Conservation (phyloP, 768 basidiomycete genomes). For the Russula foetens region DNA sequence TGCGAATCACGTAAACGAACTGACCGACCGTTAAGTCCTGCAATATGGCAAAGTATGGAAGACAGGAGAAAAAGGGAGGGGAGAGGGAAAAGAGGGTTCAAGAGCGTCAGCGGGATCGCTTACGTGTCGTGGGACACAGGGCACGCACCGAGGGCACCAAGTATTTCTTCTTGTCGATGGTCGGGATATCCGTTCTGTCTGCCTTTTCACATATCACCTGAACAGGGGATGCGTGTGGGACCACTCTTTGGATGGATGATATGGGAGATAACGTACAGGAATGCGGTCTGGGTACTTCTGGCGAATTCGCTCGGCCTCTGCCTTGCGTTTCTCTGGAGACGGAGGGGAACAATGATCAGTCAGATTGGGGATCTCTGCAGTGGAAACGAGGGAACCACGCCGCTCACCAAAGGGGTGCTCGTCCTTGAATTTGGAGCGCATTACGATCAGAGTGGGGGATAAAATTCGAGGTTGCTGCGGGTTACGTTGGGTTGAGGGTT, state of each 20-base stretch:
- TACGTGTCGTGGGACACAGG: neutral
- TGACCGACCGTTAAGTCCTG: conserved; percentile 97
- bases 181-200: conserved; percentile 95
- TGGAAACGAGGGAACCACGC: conserved; percentile 20
- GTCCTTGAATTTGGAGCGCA: conserved; percentile 97
- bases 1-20: conserved; percentile 99
- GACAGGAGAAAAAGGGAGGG: neutral
- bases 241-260: neutral
- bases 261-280: conserved; percentile 56
- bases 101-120: conserved; percentile 6
- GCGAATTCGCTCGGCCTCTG: conserved; percentile 95
- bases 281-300: conserved; percentile 99
- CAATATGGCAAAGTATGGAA: neutral
- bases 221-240: neutral
- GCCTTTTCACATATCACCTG: conserved; percentile 99
- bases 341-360: conserved; percentile 14
- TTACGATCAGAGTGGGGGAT: conserved; percentile 27
- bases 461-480: conserved; percentile 2
- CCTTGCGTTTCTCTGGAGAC: conserved; percentile 91
- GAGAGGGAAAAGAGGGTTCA: neutral
- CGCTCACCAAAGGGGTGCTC: conserved; percentile 94
- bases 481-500: conserved; percentile 11
- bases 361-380: conserved; percentile 24
- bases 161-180: conserved; percentile 99
- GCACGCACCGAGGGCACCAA: conserved; percentile 85